Percentiles rank a stretch among this genome's conserved stretches.
Evolutionary conservation across 257 asterid species (phyloP).

Genomic region (Solanum pinnatisectum): DNA sequence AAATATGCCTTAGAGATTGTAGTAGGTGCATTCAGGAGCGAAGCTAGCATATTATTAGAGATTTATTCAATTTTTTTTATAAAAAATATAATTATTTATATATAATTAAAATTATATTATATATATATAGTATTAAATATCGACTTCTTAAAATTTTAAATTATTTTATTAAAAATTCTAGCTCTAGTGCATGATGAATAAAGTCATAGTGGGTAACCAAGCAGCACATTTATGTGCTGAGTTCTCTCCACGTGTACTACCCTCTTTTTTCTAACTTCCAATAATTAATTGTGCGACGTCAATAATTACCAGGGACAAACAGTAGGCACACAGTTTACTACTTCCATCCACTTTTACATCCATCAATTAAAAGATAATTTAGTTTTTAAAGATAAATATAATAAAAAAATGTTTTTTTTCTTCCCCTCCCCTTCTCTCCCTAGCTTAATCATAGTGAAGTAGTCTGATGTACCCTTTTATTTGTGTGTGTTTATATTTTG

Average conservation of each 20-base stretch:
- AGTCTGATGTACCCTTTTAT: too few species aligned
- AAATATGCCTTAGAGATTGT: too few species aligned
- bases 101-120: too few species aligned
- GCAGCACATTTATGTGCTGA: background rate
- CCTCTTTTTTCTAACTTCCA: background rate
- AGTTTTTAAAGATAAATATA: too few species aligned
- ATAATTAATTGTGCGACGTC: background rate
- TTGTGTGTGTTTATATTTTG: too few species aligned
- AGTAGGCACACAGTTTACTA: background rate
- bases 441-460: too few species aligned
- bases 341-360: background rate
- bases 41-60: background rate
- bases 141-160: too few species aligned
- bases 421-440: background rate
- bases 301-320: background rate
- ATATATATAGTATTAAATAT: too few species aligned
- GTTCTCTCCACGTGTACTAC: background rate
- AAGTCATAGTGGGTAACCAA: background rate
- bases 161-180: fast-evolving
- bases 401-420: too few species aligned
- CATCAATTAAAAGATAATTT: background rate
- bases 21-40: too few species aligned
- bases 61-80: fast-evolving
- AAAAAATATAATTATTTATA: too few species aligned
- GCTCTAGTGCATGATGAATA: background rate